Conservation (phyloP, 23 red algal genomes). For the Cyanidium caldarium region DNA sequence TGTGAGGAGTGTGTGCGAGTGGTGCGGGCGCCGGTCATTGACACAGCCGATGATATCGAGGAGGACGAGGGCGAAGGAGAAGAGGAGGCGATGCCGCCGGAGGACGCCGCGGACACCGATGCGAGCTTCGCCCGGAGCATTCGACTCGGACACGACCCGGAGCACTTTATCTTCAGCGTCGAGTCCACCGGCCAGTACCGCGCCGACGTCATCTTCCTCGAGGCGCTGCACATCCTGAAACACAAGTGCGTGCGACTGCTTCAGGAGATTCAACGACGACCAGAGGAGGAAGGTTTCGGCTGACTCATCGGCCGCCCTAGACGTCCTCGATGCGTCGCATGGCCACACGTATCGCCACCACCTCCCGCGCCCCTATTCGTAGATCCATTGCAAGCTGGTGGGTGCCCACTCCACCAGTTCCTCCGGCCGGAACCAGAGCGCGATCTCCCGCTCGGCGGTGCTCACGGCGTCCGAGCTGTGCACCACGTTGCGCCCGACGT, state of each 20-base stretch:
- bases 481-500: slow-evolving; percentile 59
- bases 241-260: slow-evolving; percentile 2
- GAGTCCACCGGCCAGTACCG: slow-evolving; percentile 2
- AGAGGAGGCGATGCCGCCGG: background rate
- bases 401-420: slow-evolving; percentile 62
- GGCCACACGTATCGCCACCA: background rate
- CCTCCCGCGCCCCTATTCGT: slow-evolving; percentile 54
- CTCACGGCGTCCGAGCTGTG: slow-evolving; percentile 71
- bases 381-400: slow-evolving; percentile 52
- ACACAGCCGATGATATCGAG: background rate
- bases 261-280: background rate
- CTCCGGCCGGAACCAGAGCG: slow-evolving; percentile 60
- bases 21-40: background rate
- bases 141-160: background rate
- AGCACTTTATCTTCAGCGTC: slow-evolving; percentile 3
- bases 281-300: background rate
- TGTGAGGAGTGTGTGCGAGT: background rate
- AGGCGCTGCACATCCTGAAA: background rate
- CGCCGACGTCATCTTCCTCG: slow-evolving; percentile 6
- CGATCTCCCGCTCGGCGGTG: slow-evolving; percentile 61
- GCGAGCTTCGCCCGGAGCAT: background rate
- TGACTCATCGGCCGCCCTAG: background rate
- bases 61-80: background rate
- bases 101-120: background rate
- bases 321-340: background rate